Evolutionary conservation across 257 asterid species (phyloP), one percentile per base, ranked within the genome.

Genomic region (Fraxinus anomala): DNA sequence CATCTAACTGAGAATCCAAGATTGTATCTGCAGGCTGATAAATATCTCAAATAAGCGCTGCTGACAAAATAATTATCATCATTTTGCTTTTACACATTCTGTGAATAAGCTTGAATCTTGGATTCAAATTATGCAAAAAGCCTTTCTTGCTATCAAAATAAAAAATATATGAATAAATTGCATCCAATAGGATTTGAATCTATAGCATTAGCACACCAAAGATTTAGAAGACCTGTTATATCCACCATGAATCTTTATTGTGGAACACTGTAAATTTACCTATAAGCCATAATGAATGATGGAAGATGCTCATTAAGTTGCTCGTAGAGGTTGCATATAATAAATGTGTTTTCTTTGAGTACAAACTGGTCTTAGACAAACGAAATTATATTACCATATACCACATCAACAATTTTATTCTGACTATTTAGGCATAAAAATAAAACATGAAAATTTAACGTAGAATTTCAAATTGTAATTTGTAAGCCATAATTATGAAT

Each of bases 11-110:
- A 79, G 78, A 56, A 54, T 31, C 87, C 83, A 77, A 72, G 72
- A 74, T 21, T 51, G 54, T 71, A 37, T 44, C 80, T 72, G 82
- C 85, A 67, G 77, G 74, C 86, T 82, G 88, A 82, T 72, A 74
- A 67, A 76, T 19, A 30, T 19, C 39, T 44, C 65, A 30, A 77
- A 47, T 67, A 14, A 72, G 31, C 42, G 24, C 63, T 47, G 26
- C 54, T 74, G 42, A 76, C 39, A 26, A 56, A 39, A 75, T 42
- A 28, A 56, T 28, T n/a, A 54, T 47, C 47, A 71, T 28, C 36
- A 59, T 33, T 66, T 70, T 31, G 73, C 34, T 74, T 17, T 42
- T 23, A 13, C 70, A 69, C 69, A 63, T 30, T 67, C 28, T 3
- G 66, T 70, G 59, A 56, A 68, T 74, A 56, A 61, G 14, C 33